Evolutionary conservation across 192 early-diverging fungal species (phyloP), one percentile per base, ranked within the genome.

Genomic region (Haplosporangium gracile): DNA sequence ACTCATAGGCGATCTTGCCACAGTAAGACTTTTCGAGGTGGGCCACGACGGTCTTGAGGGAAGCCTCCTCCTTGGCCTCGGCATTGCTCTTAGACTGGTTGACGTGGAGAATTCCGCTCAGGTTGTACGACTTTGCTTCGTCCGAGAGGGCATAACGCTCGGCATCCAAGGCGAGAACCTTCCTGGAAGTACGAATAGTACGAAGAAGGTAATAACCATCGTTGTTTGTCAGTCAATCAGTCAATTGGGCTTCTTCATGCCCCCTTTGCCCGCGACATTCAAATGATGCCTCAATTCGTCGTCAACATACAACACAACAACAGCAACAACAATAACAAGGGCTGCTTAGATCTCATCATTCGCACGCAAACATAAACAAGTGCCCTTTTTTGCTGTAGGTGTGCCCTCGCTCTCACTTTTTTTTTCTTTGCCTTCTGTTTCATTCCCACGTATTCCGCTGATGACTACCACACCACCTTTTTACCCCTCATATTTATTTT

Each of bases 1-100:
- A 99, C 91, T 99, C 98, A 85, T 96, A 98, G 18, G 97, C 98
- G 75, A 98, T 96, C 55, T 94, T 92, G 24, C 94, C 95, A 82
- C 94, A 95, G 80, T 97, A 97, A 4, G 91, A 90, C 47, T 90
- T 88, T 53, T 93, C 89, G 26, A 99, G 90, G 77, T 97, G 94
- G 70, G 89, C 71, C 70, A 96, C 53, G 69, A 99, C 95, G 63
- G 92, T 89, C 45, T 93, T 90, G 34, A 96, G 87, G 24, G 90
- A 91, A 29, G 94, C 95, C 55, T 93, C 89, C 36, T 88, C 89
- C 55, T 91, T 90, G 22, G 88, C 76, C 1, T 82, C 85, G 7
- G 70, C 82, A 43, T 88, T 88, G 83, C 87, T 85, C 74, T 79
- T 89, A 72, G 89, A 74, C 83, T 93, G 87, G 32, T 92, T 91